phyloP scores from a whole-genome alignment of 768 basidiomycete species.

The Candolleomyces aberdarensis region DNA sequence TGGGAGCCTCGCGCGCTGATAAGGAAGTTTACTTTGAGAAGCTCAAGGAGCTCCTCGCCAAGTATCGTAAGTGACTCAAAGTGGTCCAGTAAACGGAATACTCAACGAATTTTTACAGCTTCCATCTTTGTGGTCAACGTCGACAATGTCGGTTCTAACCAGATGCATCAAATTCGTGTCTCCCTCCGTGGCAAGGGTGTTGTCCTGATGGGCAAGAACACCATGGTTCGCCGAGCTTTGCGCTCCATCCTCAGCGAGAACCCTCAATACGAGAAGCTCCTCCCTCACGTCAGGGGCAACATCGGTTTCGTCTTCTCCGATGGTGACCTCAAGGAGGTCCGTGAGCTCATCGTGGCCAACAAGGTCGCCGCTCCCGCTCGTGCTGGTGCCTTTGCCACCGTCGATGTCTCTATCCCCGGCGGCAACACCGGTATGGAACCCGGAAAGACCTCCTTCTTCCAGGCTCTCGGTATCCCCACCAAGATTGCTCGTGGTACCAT shows the following conservation, averaged over 20 bases:
- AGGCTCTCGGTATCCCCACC: constrained; percentile 98
- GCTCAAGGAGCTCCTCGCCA: constrained; percentile 88
- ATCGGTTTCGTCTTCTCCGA: constrained; percentile 98
- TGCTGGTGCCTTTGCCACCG: constrained; percentile 94
- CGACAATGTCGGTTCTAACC: constrained; percentile 99
- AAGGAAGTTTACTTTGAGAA: constrained; percentile 91
- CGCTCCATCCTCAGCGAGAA: constrained; percentile 85
- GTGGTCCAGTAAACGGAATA: neutral
- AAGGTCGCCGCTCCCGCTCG: constrained; percentile 98
- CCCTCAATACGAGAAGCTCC: constrained; percentile 95
- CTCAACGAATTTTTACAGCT: constrained; percentile 44
- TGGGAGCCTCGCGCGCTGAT: constrained; percentile 90
- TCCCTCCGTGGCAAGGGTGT: constrained; percentile 95
- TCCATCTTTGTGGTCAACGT: constrained; percentile 99
- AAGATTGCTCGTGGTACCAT: constrained; percentile 99
- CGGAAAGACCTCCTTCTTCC: constrained; percentile 99
- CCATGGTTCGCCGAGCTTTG: constrained; percentile 98
- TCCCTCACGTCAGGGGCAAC: constrained; percentile 95
- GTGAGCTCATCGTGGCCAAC: constrained; percentile 92
- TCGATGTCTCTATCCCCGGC: constrained; percentile 88
- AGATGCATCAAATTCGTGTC: constrained; percentile 97
- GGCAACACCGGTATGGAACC: constrained; percentile 99
- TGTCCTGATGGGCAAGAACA: constrained; percentile 99
- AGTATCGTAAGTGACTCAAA: constrained; percentile 65
- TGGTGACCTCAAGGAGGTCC: constrained; percentile 89